A percentile compares a stretch with the other conserved stretches of the same genome.
These are phyloP conservation scores for Candida glucosophila DNA, from an alignment of 1,139 yeast species.

Conservation along the genomic window DNA sequence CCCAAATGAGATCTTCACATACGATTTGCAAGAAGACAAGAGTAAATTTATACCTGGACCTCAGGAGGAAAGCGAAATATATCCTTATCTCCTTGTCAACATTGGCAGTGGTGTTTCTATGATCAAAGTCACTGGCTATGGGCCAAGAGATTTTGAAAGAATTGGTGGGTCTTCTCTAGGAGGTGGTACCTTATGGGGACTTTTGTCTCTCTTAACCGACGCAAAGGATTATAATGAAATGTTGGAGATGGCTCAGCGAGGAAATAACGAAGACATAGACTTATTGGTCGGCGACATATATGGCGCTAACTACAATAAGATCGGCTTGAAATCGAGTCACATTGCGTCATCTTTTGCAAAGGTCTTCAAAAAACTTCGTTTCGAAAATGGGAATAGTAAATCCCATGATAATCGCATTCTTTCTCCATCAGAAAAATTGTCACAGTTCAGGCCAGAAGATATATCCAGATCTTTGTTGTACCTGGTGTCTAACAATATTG, in stretches of 20 bases:
- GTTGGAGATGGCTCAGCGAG: slow-evolving; percentile 84
- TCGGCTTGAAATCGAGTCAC: slow-evolving; percentile 82
- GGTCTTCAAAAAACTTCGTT: slow-evolving; percentile 67
- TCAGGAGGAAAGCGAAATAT: slow-evolving; percentile 30
- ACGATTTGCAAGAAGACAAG: slow-evolving; percentile 43
- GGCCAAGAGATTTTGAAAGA: slow-evolving; percentile 62
- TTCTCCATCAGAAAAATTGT: slow-evolving; percentile 36
- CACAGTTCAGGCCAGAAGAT: slow-evolving; percentile 59
- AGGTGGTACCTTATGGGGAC: slow-evolving; percentile 98
- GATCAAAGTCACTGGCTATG: slow-evolving; percentile 84
- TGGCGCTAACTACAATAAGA: slow-evolving; percentile 80
- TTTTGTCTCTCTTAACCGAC: slow-evolving; percentile 76
- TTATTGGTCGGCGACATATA: slow-evolving; percentile 94
- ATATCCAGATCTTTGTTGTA: slow-evolving; percentile 80
- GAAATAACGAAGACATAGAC: slow-evolving; percentile 88
- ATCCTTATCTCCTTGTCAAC: slow-evolving; percentile 76
- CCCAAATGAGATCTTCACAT: slow-evolving; percentile 83
- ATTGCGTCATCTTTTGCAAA: slow-evolving; percentile 97
- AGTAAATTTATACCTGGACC: slow-evolving; percentile 32
- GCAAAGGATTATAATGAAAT: slow-evolving; percentile 89
- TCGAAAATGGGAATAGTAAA: slow-evolving; percentile 7
- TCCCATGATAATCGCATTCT: too few relatives aligned
- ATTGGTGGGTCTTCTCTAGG: slow-evolving; percentile 98
- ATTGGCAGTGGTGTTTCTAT: slow-evolving; percentile 97
- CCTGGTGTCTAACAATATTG: slow-evolving; percentile 89